Evolutionary conservation across 768 basidiomycete genomes (phyloP), one percentile per base, ranked within the genome.

Genomic region (Neoboletus subvelutipes): DNA sequence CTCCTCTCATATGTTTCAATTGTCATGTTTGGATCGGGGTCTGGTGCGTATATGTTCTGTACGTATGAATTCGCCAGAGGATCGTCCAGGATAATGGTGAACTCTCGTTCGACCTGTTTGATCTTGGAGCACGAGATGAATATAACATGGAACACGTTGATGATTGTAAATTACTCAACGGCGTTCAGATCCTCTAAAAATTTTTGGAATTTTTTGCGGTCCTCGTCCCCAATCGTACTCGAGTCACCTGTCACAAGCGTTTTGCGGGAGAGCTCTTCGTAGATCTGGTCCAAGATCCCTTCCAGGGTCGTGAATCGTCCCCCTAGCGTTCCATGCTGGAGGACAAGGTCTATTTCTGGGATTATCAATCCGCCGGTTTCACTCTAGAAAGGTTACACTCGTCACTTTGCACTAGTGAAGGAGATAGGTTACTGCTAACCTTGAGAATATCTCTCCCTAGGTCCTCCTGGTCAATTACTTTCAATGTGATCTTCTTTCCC

Each of bases 261-360:
- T 67, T 98, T 98, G 58, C 88, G 87, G 29, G 88, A 88, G 11
- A 99, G 83, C 69, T 99, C 96, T 59, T 96, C 94, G 76, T 96
- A 94, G 2, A 99, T 82, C 67, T 98, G 97, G 56, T 91, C 83
- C 36, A 99, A 79, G 53, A 98, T 87, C 22, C 97, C 97, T 73
- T 99, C 97, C 22, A 98, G 79, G 0, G 97, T 99, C 0, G 97
- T 99, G 77, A 99, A 99, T 11, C 97, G 83, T 10, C 97, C 97
- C 13, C 97, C 97, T 4, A 99, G 84, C 0, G 97, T 98, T 5
- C 97, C 97, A 18, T 92, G 86, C 42, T 92, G 87, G 6, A 99
- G 83, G 12, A 87, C 84, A 9, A 99, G 86, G 51, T 98, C 92
- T 61, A 98, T 97, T 68, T 99, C 97, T 3, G 97, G 95, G 43